Evolutionary conservation across 140 eudicot genomes (phyloP).

Genomic region (Stevia rebaudiana): DNA sequence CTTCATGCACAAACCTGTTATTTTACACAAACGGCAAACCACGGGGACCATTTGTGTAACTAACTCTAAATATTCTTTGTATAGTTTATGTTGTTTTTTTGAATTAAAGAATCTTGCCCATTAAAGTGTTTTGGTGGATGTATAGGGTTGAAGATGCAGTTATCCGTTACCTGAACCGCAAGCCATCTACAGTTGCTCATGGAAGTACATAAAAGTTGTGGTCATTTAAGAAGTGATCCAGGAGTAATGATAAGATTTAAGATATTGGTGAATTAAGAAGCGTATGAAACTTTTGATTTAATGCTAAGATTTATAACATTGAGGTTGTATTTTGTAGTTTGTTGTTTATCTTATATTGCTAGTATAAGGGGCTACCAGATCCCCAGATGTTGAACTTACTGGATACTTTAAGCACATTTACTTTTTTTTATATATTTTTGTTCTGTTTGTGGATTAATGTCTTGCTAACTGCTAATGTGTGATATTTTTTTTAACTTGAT

Average conservation of each 20-base stretch:
- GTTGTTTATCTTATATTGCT: constrained; percentile 13
- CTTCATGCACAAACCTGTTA: no score
- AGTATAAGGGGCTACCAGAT: constrained; percentile 11
- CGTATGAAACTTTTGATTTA: constrained; percentile 1
- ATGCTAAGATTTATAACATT: constrained; percentile 9
- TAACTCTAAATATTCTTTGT: background rate
- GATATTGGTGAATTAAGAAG: background rate
- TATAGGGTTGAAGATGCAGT: no score
- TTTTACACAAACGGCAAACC: no score
- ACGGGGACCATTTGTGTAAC: no score
- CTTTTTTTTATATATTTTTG: background rate
- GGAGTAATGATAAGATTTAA: no score
- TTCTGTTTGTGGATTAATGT: background rate
- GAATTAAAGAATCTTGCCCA: background rate
- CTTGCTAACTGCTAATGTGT: background rate
- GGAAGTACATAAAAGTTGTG: constrained; percentile 27
- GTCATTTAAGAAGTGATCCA: constrained; percentile 9
- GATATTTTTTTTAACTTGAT: background rate
- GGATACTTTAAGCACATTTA: constrained; percentile 5
- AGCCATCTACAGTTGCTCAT: constrained; percentile 19
- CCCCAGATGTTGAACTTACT: constrained; percentile 6
- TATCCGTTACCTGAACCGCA: no score
- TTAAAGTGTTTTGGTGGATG: constrained; percentile 12
- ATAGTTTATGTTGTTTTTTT: background rate
- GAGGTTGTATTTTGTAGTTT: constrained; percentile 22